phyloP scores from a whole-genome alignment of 257 asterid genomes.

The Striga asiatica region DNA sequence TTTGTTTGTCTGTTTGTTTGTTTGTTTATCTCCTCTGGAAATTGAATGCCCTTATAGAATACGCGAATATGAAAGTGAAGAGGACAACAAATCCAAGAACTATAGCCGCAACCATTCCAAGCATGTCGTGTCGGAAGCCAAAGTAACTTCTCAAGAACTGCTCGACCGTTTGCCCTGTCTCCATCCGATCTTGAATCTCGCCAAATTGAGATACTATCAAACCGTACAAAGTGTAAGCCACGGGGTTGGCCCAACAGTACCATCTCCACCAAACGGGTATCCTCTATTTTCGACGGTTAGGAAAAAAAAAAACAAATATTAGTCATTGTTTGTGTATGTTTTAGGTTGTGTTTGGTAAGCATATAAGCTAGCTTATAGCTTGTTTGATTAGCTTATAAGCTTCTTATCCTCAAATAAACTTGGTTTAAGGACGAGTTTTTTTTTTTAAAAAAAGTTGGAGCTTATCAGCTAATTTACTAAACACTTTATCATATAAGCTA shows the following conservation, averaged over 20 bases:
- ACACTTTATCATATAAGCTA: too few relatives aligned
- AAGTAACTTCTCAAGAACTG: slow-evolving; percentile 21
- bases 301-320: too few relatives aligned
- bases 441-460: too few relatives aligned
- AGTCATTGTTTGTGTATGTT: too few relatives aligned
- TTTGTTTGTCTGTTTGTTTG: not conserved
- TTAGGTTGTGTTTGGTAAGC: not conserved
- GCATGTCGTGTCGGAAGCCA: slow-evolving; percentile 26
- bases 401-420: too few relatives aligned
- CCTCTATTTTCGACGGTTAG: slow-evolving; percentile 25
- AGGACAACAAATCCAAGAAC: slow-evolving; percentile 22
- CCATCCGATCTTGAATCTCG: slow-evolving; percentile 25
- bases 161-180: slow-evolving; percentile 11
- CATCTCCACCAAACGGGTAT: slow-evolving; percentile 86
- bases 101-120: slow-evolving; percentile 22
- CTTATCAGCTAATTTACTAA: too few relatives aligned
- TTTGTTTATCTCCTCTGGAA: slow-evolving; percentile 29
- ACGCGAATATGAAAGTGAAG: slow-evolving; percentile 26
- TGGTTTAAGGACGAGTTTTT: too few relatives aligned
- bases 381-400: too few relatives aligned
- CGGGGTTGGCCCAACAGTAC: slow-evolving; percentile 63
- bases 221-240: slow-evolving; percentile 61
- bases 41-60: slow-evolving; percentile 27
- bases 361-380: too few relatives aligned
- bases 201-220: slow-evolving; percentile 53